Evolutionary conservation across 164 flowering plant species (phyloP).

Genomic region (Berberis vulgaris): DNA sequence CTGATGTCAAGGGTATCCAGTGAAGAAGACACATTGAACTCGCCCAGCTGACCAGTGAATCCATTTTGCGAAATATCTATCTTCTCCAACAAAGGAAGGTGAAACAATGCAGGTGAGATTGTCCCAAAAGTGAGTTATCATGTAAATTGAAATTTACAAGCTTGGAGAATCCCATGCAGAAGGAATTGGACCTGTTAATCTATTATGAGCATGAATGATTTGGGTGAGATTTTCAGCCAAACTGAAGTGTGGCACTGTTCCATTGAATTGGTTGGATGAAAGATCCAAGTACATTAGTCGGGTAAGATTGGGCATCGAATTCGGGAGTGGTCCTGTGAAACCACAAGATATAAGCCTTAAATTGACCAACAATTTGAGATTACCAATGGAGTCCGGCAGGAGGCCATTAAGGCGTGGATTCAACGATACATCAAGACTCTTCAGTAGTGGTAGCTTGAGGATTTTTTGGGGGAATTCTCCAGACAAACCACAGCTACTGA

Average conservation of each 20-base stretch:
- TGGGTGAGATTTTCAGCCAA: slow-evolving; percentile 21
- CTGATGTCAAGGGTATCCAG: slow-evolving; percentile 15
- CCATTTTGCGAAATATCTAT: slow-evolving; percentile 23
- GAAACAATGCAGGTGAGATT: slow-evolving; percentile 32
- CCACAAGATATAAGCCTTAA: slow-evolving; percentile 20
- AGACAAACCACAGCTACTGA: slow-evolving; percentile 18
- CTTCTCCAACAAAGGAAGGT: slow-evolving; percentile 21
- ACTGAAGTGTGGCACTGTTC: slow-evolving; percentile 25
- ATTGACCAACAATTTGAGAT: slow-evolving; percentile 21
- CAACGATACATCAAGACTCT: slow-evolving; percentile 12
- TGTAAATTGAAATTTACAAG: slow-evolving; percentile 23
- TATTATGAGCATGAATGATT: slow-evolving; percentile 21
- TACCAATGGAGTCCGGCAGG: slow-evolving; percentile 27
- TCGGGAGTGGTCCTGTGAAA: slow-evolving; percentile 35
- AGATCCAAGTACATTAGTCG: slow-evolving; percentile 35
- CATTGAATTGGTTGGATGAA: slow-evolving; percentile 28
- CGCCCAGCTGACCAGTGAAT: slow-evolving; percentile 21
- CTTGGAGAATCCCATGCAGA: slow-evolving; percentile 16
- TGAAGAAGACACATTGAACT: slow-evolving; percentile 13
- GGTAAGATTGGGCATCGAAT: slow-evolving; percentile 17
- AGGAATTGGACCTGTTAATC: slow-evolving; percentile 22
- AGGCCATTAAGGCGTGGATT: slow-evolving; percentile 21
- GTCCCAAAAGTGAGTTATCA: slow-evolving; percentile 28
- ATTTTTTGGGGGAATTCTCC: slow-evolving; percentile 28
- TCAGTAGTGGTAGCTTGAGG: slow-evolving; percentile 17